phyloP scores from a whole-genome alignment of 345 rosid genomes.

The Salix udensis region DNA sequence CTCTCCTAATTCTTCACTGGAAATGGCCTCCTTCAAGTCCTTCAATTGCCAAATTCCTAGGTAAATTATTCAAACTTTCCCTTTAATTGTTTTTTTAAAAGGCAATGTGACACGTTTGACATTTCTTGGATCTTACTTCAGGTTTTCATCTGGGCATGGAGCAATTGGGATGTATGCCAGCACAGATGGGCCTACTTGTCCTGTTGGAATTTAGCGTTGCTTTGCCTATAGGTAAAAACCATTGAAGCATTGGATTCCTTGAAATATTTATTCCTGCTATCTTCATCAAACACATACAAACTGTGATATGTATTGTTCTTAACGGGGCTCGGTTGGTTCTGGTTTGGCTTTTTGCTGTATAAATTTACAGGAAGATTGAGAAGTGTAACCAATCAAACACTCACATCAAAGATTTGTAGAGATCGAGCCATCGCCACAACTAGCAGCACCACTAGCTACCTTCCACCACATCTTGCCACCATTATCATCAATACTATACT shows the following conservation, averaged over 20 bases:
- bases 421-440: slow-evolving; percentile 27
- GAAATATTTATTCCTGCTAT: not conserved
- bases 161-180: slow-evolving; percentile 61
- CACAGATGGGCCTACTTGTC: slow-evolving; percentile 77
- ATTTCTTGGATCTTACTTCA: slow-evolving; percentile 7
- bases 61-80: slow-evolving; percentile 23
- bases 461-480: not conserved
- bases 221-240: slow-evolving; percentile 27
- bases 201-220: slow-evolving; percentile 69
- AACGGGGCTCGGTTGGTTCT: slow-evolving; percentile 6
- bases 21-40: slow-evolving; percentile 55
- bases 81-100: too few species aligned
- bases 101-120: not conserved
- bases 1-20: slow-evolving; percentile 40
- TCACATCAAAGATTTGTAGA: slow-evolving; percentile 36
- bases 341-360: not conserved
- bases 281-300: not conserved
- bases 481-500: slow-evolving; percentile 19
- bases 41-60: slow-evolving; percentile 81
- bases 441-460: not conserved
- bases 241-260: slow-evolving; percentile 24
- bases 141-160: slow-evolving; percentile 65
- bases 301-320: not conserved
- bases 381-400: slow-evolving; percentile 32
- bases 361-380: slow-evolving; percentile 30